Evolutionary conservation across 345 rosid species (phyloP).

Genomic region (Corymbia maculata): DNA sequence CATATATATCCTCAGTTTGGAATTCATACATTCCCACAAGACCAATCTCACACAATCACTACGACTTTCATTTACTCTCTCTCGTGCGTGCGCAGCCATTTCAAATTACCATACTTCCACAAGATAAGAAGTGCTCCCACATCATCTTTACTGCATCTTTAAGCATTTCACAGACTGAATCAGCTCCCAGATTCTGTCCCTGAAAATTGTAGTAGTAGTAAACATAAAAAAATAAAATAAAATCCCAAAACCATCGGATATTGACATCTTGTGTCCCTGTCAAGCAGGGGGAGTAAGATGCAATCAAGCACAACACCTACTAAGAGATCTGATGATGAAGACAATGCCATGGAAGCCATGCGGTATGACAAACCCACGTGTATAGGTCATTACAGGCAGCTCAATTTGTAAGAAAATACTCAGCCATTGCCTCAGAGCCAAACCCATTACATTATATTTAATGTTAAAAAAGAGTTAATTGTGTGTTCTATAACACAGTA

Average conservation of each 20-base stretch:
- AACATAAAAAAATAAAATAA: not conserved
- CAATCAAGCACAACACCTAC: not conserved
- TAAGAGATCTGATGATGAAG: not conserved
- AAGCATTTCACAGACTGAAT: slow-evolving; percentile 11
- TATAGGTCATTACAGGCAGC: not conserved
- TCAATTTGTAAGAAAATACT: not conserved
- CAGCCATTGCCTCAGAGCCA: not conserved
- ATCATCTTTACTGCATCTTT: slow-evolving; percentile 25
- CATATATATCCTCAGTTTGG: not conserved
- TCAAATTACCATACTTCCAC: not conserved
- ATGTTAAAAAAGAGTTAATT: not conserved
- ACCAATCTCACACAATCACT: not conserved
- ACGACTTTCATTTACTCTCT: not conserved
- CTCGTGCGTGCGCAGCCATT: not conserved
- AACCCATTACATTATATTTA: not conserved
- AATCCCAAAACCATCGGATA: not conserved
- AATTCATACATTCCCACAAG: not conserved
- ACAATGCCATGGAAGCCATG: not conserved
- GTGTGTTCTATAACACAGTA: not conserved
- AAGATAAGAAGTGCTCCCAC: slow-evolving; percentile 28
- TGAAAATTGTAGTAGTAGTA: not conserved
- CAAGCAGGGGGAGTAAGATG: not conserved
- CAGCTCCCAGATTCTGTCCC: slow-evolving; percentile 13
- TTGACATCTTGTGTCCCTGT: not conserved
- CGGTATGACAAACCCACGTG: not conserved